Percentiles rank a stretch among this genome's conserved stretches.
Evolutionary conservation across 1,139 yeast species (phyloP).

Genomic region (Martiniozyma asiatica): DNA sequence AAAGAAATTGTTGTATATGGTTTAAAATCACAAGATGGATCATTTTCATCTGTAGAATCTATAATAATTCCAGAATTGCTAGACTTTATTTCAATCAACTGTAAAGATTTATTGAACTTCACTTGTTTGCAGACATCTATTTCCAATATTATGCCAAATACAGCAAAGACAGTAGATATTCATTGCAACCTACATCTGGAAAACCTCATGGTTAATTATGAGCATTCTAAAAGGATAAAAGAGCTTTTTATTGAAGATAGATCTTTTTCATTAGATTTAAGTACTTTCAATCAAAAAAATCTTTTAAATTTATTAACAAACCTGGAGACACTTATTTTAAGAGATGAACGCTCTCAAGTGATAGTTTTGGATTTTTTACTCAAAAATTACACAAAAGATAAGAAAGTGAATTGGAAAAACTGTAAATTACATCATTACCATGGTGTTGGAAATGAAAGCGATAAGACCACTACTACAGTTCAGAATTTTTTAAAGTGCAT

Average conservation of each 20-base stretch:
- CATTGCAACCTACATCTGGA: too few relatives aligned
- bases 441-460: constrained; percentile 26
- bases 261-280: neutral
- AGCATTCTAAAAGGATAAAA: too few relatives aligned
- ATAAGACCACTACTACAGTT: constrained; percentile 20
- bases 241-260: too few relatives aligned
- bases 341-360: constrained; percentile 26
- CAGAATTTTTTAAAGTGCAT: constrained; percentile 19
- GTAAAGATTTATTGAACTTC: constrained; percentile 13
- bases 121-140: constrained; percentile 7
- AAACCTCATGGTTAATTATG: too few relatives aligned
- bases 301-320: constrained; percentile 2
- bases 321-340: constrained; percentile 11
- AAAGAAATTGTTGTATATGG: constrained; percentile 14
- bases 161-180: too few relatives aligned
- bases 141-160: constrained; percentile 5
- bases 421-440: constrained; percentile 31
- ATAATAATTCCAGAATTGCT: constrained; percentile 9
- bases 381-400: constrained; percentile 10
- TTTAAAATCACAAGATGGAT: neutral
- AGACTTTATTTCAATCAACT: constrained; percentile 9
- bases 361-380: constrained; percentile 22
- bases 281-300: neutral
- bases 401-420: constrained; percentile 16
- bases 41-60: neutral